Percentiles rank a stretch among this genome's conserved stretches.
phyloP scores from a whole-genome alignment of 139 green algal species.

The Chlorella sp. region DNA sequence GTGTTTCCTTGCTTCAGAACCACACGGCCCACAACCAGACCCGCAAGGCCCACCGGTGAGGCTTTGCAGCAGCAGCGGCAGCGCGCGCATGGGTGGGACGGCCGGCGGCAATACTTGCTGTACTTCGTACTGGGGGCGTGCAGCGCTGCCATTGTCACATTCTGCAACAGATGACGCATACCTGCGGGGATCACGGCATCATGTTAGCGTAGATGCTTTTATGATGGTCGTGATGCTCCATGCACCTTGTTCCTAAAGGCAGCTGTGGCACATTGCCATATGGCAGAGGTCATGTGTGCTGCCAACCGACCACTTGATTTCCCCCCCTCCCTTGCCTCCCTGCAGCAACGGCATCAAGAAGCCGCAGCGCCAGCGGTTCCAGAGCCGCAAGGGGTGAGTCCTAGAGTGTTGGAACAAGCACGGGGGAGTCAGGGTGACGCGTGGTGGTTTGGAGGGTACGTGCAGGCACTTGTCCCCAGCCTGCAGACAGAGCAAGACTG shows the following conservation, averaged over 20 bases:
- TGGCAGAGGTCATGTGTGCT: neutral
- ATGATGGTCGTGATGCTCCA: too few relatives aligned
- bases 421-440: too few relatives aligned
- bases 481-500: too few relatives aligned
- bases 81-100: too few relatives aligned
- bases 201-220: neutral
- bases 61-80: too few relatives aligned
- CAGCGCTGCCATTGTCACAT: too few relatives aligned
- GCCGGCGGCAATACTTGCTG: too few relatives aligned
- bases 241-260: too few relatives aligned
- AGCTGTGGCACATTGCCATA: neutral
- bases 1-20: conserved; percentile 67
- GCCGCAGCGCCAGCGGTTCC: conserved; percentile 83
- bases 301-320: too few relatives aligned
- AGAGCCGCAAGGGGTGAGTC: conserved; percentile 78
- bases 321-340: neutral
- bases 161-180: neutral
- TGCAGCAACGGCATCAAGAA: conserved; percentile 92
- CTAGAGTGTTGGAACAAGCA: neutral
- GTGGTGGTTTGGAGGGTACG: too few relatives aligned
- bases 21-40: conserved; percentile 96
- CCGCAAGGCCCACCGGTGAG: conserved; percentile 85
- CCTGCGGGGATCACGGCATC: neutral
- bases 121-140: too few relatives aligned
- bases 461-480: too few relatives aligned